Evolutionary conservation across 164 flowering plant genomes (phyloP).

Genomic region (Kingdonia uniflora): DNA sequence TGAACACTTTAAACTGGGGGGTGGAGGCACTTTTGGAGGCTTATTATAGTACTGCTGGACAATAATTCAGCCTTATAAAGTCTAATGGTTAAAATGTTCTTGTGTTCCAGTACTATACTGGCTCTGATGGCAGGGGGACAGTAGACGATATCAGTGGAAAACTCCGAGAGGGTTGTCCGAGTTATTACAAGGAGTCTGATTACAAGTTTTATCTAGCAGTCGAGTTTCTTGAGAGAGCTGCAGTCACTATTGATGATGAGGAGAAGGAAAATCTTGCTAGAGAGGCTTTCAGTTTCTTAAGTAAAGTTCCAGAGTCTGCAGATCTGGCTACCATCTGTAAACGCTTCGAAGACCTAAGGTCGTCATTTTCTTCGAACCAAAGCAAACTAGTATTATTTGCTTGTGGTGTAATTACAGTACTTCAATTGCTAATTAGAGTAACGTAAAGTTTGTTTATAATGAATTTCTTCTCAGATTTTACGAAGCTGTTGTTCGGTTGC

Average conservation of each 20-base stretch:
- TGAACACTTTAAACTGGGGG: too few relatives aligned
- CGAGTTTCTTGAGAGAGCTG: conserved; percentile 93
- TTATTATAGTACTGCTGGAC: too few relatives aligned
- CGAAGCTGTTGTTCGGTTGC: conserved; percentile 93
- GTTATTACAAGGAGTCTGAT: conserved; percentile 93
- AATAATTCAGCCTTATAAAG: too few relatives aligned
- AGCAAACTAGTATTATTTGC: too few relatives aligned
- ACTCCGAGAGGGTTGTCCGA: conserved; percentile 91
- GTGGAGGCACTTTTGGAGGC: too few relatives aligned
- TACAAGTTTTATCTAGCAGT: conserved; percentile 93
- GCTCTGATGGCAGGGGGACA: conserved; percentile 95
- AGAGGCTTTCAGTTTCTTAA: conserved; percentile 74
- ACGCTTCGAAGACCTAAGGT: conserved; percentile 95
- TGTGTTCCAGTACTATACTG: conserved; percentile 77
- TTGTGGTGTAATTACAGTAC: too few relatives aligned
- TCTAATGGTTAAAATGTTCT: neutral
- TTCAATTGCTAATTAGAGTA: too few relatives aligned
- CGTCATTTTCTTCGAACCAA: conserved; percentile 2
- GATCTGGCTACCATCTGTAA: conserved; percentile 85
- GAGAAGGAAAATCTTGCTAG: conserved; percentile 84
- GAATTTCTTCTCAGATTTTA: conserved; percentile 54
- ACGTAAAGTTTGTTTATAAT: too few relatives aligned
- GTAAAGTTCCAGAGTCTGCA: conserved; percentile 89
- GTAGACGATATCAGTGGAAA: conserved; percentile 91
- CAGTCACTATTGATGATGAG: conserved; percentile 42